A percentile compares a stretch with the other conserved stretches of the same genome.
phyloP scores from a whole-genome alignment of 257 asterid genomes.

The Mentha longifolia region DNA sequence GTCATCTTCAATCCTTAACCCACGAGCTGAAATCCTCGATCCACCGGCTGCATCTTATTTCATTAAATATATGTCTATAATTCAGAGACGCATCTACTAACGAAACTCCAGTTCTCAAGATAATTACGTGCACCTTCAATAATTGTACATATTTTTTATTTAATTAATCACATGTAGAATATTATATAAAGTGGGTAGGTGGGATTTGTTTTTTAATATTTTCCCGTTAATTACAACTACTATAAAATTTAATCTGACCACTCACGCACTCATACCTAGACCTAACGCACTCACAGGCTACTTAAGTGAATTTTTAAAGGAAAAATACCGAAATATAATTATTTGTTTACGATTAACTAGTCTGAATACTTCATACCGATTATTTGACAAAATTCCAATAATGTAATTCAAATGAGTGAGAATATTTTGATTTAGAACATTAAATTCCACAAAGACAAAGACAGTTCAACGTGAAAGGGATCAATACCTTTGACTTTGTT shows the following conservation, averaged over 20 bases:
- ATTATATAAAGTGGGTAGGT: constrained; percentile 10
- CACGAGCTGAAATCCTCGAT: no score
- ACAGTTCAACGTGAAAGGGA: not conserved
- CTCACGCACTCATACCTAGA: constrained; percentile 15
- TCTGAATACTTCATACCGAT: not conserved
- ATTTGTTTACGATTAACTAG: no score
- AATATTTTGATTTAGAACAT: not conserved
- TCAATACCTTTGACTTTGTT: not conserved
- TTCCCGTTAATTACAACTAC: no score
- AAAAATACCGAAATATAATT: not conserved
- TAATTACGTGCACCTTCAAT: no score
- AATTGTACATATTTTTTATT: no score
- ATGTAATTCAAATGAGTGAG: not conserved
- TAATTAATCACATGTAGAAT: no score
- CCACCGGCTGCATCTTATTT: no score
- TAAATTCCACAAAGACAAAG: not conserved
- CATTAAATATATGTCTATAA: no score
- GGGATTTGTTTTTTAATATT: not conserved
- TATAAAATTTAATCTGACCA: not conserved
- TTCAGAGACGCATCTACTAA: no score
- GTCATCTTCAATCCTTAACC: no score
- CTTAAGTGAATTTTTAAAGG: not conserved
- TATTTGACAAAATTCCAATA: not conserved
- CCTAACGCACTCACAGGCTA: constrained; percentile 27
- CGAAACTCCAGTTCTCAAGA: not conserved